A percentile compares a stretch with the other conserved stretches of the same genome.
These are phyloP conservation scores for Ogataea salicorniae DNA, from an alignment of 805 yeast genomes.

Conservation along the genomic window DNA sequence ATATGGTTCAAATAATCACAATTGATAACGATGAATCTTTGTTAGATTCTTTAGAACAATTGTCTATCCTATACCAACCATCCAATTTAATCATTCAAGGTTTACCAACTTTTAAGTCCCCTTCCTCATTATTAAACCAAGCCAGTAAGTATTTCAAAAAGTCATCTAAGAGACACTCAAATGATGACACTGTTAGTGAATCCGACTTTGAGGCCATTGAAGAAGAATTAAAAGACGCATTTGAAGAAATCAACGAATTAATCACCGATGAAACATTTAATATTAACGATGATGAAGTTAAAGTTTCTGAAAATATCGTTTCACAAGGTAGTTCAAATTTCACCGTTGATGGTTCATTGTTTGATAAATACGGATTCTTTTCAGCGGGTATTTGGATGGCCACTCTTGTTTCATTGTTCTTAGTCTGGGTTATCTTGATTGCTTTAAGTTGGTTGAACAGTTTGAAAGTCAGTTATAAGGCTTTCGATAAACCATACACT, in stretches of 20 bases:
- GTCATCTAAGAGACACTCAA: conserved; percentile 12
- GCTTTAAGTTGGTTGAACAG: conserved; percentile 71
- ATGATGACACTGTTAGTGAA: conserved; percentile 15
- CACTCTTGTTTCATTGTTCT: conserved; percentile 56
- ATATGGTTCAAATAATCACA: conserved; percentile 4
- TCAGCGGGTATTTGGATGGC: conserved; percentile 80
- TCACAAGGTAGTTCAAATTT: conserved; percentile 1
- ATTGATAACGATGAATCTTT: conserved; percentile 7
- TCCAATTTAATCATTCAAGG: conserved; percentile 30
- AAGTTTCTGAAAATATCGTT: background rate
- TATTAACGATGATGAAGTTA: conserved; percentile 12
- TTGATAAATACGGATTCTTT: conserved; percentile 64
- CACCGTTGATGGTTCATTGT: conserved; percentile 37
- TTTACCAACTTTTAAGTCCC: conserved; percentile 21
- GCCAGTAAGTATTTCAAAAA: conserved; percentile 14
- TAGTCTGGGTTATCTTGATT: conserved; percentile 49
- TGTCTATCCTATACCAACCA: conserved; percentile 7
- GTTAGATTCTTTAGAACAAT: conserved; percentile 9
- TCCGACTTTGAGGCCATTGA: conserved; percentile 23
- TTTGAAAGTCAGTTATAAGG: conserved; percentile 72
- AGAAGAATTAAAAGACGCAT: conserved; percentile 27
- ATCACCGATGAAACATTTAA: conserved; percentile 24
- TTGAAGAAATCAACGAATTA: conserved; percentile 25
- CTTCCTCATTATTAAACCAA: conserved; percentile 13
- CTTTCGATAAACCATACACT: conserved; percentile 68